A percentile compares a stretch with the other conserved stretches of the same genome.
These are phyloP conservation scores for Penicillium pancosmium DNA, from an alignment of 495 filamentous ascomycete genomes.

Conservation along the genomic window DNA sequence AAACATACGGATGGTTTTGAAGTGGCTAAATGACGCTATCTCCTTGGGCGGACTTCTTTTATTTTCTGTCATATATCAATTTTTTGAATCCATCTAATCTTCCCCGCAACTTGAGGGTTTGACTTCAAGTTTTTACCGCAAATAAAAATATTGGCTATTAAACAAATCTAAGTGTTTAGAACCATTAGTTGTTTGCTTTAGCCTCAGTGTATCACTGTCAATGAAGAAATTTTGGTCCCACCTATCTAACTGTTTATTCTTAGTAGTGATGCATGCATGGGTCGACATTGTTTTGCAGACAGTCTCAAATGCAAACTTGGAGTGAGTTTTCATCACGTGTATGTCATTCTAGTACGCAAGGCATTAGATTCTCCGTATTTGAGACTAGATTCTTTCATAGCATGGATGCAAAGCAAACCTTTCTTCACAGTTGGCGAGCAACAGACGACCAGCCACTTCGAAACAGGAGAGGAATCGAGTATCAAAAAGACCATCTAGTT, in stretches of 20 bases:
- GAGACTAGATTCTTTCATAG: too few relatives aligned
- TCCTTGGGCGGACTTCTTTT: neutral
- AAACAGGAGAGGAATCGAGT: too few relatives aligned
- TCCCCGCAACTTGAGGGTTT: neutral
- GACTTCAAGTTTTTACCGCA: too few relatives aligned
- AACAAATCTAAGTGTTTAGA: neutral
- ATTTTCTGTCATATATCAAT: neutral
- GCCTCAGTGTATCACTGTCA: neutral
- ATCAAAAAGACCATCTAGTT: too few relatives aligned
- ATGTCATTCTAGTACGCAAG: too few relatives aligned
- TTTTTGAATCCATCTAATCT: neutral
- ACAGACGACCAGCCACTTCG: too few relatives aligned
- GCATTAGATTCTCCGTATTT: too few relatives aligned
- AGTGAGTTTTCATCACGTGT: neutral
- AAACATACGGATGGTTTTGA: neutral
- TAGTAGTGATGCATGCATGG: neutral
- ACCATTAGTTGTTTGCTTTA: neutral
- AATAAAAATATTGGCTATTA: too few relatives aligned
- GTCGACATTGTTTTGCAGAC: neutral
- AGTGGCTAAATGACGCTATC: slow-evolving; percentile 12
- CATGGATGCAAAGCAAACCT: too few relatives aligned
- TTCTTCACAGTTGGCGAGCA: too few relatives aligned
- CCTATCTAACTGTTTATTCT: neutral
- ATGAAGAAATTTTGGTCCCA: neutral
- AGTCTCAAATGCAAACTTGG: neutral